Evolutionary conservation across 768 basidiomycete species (phyloP), one percentile per base, ranked within the genome.

Genomic region (Lentinula boryana): DNA sequence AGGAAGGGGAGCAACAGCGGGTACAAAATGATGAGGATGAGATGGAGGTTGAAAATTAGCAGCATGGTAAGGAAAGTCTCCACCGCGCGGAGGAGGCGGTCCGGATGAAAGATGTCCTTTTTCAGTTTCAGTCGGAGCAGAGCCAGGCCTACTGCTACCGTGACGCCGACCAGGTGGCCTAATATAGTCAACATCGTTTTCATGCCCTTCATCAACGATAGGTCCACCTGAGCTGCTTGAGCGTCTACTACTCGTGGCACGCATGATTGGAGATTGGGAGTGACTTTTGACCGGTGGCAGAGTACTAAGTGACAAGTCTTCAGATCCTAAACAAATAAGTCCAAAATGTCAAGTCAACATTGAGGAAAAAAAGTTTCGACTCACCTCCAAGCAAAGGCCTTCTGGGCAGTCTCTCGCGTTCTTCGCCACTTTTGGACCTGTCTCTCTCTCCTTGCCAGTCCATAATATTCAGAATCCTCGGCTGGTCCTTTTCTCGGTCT

Each of bases 401-500:
- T 35, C 50, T 52, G 15, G 27, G 31, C 15, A 18, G 7, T 52
- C 33, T 54, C 7, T 54, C 53, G 35, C 53, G 53, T 43, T 40
- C 40, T 23, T 56, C 55, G 5, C 40, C 27, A 23, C 15, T 43
- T 9, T 38, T 57, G 1, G 57, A 9, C n/a, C 48, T 58, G 27
- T 58, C 46, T 33, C 56, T 59, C 21, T 59, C 50, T 8, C 58
- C 58, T 12, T 51, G 48, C 58, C 58, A 60, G 18, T 60, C 58
- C 58, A 60, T 60, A 13, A 60, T 60, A 52, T 60, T 60, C 32
- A 36, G 9, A 16, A 60, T 60, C 23, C 58, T 60, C 12, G 58
- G 49, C 40, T 53, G 49, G n/a, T 60, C 38, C 27, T 52, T 31
- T 36, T 41, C 35, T 21, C 32, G 6, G 5, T 48, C 57, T 43